Evolutionary conservation across 1,139 yeast genomes (phyloP).

Genomic region (Saccharomyces hybrid): DNA sequence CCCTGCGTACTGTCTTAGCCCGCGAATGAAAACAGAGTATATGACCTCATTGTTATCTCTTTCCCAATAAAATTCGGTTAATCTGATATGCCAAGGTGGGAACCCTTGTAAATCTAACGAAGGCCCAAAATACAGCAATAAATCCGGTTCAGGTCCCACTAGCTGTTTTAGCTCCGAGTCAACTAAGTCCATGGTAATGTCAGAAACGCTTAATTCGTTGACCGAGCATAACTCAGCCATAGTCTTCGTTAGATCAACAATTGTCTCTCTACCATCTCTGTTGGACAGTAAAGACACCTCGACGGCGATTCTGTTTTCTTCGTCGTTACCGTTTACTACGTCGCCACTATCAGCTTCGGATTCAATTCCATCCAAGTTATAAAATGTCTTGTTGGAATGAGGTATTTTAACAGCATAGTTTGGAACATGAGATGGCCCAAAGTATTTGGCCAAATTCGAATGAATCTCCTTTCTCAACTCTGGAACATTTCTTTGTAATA

Average conservation of each 20-base stretch:
- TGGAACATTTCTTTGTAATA: slow-evolving; percentile 46
- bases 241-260: slow-evolving; percentile 80
- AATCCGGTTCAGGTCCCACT: slow-evolving; percentile 87
- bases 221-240: slow-evolving; percentile 68
- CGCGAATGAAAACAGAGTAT: slow-evolving; percentile 79
- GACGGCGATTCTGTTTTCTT: slow-evolving; percentile 40
- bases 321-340: slow-evolving; percentile 17
- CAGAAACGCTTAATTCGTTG: slow-evolving; percentile 54
- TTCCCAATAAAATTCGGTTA: slow-evolving; percentile 86
- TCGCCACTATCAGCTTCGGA: slow-evolving; percentile 33
- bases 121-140: slow-evolving; percentile 79
- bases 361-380: slow-evolving; percentile 22
- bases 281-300: slow-evolving; percentile 60
- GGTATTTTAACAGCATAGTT: slow-evolving; percentile 54
- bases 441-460: slow-evolving; percentile 60
- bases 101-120: slow-evolving; percentile 80
- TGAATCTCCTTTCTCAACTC: slow-evolving; percentile 54
- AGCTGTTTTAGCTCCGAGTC: slow-evolving; percentile 68
- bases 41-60: slow-evolving; percentile 72
- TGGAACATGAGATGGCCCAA: slow-evolving; percentile 66
- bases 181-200: slow-evolving; percentile 65
- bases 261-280: slow-evolving; percentile 82
- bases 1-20: slow-evolving; percentile 67
- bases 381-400: slow-evolving; percentile 43
- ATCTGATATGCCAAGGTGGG: slow-evolving; percentile 96